Evolutionary conservation across 208 protist species (phyloP).

Genomic region (Crithidia fasciculata): DNA sequence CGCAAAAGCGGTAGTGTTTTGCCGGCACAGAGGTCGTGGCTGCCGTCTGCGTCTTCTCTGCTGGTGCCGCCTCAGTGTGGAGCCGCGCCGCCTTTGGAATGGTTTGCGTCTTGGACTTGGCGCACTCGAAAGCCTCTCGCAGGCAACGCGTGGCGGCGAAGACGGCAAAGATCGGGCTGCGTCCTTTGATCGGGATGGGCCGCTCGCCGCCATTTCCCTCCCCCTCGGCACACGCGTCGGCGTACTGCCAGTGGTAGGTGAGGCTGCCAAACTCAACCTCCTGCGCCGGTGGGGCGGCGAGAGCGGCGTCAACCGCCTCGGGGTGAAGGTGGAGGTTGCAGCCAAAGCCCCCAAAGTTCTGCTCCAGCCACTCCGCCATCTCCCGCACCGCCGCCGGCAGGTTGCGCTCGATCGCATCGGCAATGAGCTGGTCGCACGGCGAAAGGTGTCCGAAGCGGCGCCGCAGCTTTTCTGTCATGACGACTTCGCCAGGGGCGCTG

Average conservation of each 20-base stretch:
- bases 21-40: no score
- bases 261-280: background rate
- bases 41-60: no score
- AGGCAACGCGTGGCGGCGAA: background rate
- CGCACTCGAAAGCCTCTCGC: background rate
- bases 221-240: background rate
- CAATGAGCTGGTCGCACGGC: background rate
- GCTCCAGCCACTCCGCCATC: slow-evolving; percentile 2
- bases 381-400: background rate
- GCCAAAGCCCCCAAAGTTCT: background rate
- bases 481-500: background rate
- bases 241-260: background rate
- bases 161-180: background rate
- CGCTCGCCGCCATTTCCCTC: background rate
- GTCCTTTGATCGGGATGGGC: background rate
- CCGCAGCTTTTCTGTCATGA: background rate
- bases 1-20: no score
- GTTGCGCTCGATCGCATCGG: background rate
- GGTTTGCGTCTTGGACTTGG: background rate
- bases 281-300: background rate
- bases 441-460: background rate
- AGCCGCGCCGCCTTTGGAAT: no score
- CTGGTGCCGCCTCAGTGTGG: no score
- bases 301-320: background rate
- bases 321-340: background rate